Base-by-base conservation (phyloP, 108 stramenopile genomes). In the Pseudonitzschia multiseries region DNA sequence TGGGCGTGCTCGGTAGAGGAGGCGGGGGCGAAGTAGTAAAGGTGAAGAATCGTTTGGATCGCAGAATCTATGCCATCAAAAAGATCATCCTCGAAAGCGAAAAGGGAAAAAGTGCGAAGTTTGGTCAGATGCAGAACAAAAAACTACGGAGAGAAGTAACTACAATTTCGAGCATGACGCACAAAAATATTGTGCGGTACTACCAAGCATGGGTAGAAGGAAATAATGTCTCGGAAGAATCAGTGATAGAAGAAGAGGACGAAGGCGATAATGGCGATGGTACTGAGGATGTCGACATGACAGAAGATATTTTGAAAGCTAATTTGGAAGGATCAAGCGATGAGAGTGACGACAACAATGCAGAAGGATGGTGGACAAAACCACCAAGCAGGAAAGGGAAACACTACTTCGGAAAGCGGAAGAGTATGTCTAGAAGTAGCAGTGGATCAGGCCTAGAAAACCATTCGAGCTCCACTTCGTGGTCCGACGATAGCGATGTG, bases 11-110 rank as follows among this genome's bases (percentile, higher is more conserved):
- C 31, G 93, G 90, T 15, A 67, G 88, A 50, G 93, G 93, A 10
- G 93, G 93, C 13, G 93, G 93, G 6, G 93, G 93, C 0, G 89
- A 90, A 72, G 93, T 94, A 4, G 89, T 91, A 44, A 87, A 89
- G 65, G 93, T 87, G 20, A 80, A 86, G 10, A 94, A 94, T 74
- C 85, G 88, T 1, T 60, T 94, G 20, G 93, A 94, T 73, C 82
- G 93, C 29, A 70, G 90, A 67, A 79, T 83, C 15, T 94, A 90
- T 69, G 93, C 93, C 21, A 76, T 94, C 31, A 94, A 91, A 74
- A 91, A 91, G 57, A 81, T 94, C 40, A 65, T 87, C 18, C 68
- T 94, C 28, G 87, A 90, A 61, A 78, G 78, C 12, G 91, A 89
- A 70, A 75, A 79, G 54, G 81, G 76, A 2, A 66, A 54, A 0